Conservation (phyloP, 768 basidiomycete genomes). For the Tylopilus sp. region DNA sequence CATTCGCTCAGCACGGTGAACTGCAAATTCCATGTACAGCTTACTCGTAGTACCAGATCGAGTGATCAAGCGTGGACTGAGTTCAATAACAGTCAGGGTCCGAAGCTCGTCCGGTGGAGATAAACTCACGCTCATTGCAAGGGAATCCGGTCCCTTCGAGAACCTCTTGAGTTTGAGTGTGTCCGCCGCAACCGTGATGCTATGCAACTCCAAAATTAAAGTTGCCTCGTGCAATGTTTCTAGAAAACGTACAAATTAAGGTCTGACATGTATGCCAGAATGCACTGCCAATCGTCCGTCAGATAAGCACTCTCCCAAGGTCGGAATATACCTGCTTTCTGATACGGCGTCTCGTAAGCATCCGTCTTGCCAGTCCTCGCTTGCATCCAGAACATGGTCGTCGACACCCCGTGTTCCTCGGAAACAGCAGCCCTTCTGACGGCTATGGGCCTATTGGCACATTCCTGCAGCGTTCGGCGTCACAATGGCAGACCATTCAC, state of each 20-base stretch:
- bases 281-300: constrained; percentile 48
- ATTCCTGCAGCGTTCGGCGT: constrained; percentile 48
- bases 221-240: background rate
- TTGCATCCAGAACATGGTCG: constrained; percentile 78
- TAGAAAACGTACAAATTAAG: constrained; percentile 59
- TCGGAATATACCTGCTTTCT: constrained; percentile 50
- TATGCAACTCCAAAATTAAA: constrained; percentile 27
- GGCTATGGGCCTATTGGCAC: constrained; percentile 63
- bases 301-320: background rate
- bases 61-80: constrained; percentile 68
- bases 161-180: constrained; percentile 52
- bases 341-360: constrained; percentile 65
- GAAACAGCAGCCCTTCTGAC: constrained; percentile 50
- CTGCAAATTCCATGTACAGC: constrained; percentile 14
- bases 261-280: constrained; percentile 77
- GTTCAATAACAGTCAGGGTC: constrained; percentile 6
- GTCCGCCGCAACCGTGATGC: constrained; percentile 52
- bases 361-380: constrained; percentile 54
- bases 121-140: constrained; percentile 59
- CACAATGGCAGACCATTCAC: constrained; percentile 22
- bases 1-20: constrained; percentile 1
- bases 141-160: constrained; percentile 45
- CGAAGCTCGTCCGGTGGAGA: background rate
- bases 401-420: constrained; percentile 44
- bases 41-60: constrained; percentile 77